Evolutionary conservation across 495 filamentous ascomycete species (phyloP).

Genomic region (Tricharina praecox): DNA sequence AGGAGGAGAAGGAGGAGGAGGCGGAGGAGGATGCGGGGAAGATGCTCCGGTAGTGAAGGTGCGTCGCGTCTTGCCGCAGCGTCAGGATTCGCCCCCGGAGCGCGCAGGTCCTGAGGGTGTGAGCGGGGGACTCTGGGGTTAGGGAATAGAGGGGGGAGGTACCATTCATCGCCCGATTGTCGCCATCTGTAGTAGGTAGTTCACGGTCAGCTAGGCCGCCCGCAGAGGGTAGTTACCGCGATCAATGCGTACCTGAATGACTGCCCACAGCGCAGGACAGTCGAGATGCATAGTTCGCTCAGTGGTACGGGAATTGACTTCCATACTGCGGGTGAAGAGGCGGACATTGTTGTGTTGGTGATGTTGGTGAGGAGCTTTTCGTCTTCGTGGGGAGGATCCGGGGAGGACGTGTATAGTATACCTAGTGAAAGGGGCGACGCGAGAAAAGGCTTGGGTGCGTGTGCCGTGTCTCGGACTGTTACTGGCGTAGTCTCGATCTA

Average conservation of each 20-base stretch:
- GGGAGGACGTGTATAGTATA: too few species aligned
- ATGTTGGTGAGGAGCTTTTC: too few species aligned
- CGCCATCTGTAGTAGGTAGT: constrained; percentile 72
- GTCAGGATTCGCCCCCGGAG: constrained; percentile 71
- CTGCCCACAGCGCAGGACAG: constrained; percentile 25
- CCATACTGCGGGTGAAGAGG: too few species aligned
- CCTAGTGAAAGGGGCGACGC: too few species aligned
- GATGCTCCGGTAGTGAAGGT: constrained; percentile 67
- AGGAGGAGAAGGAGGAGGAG: too few species aligned
- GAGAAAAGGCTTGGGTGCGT: too few species aligned
- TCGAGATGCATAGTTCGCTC: constrained; percentile 20
- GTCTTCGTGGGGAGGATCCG: too few species aligned
- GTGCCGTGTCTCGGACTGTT: too few species aligned
- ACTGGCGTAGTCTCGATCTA: too few species aligned
- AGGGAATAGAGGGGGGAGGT: not conserved
- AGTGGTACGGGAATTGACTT: constrained; percentile 16
- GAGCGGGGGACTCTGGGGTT: too few species aligned
- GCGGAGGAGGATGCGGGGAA: constrained; percentile 30
- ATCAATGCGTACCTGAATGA: constrained; percentile 24
- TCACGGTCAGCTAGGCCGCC: not conserved
- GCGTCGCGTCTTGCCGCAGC: constrained; percentile 58
- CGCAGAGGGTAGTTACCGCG: too few species aligned
- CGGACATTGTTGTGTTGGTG: too few species aligned
- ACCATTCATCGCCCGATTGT: constrained; percentile 71
- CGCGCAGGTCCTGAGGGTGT: constrained; percentile 54